Base-by-base conservation (phyloP, 2,329 filamentous ascomycete genomes). In the Colletotrichum cuscutae region DNA sequence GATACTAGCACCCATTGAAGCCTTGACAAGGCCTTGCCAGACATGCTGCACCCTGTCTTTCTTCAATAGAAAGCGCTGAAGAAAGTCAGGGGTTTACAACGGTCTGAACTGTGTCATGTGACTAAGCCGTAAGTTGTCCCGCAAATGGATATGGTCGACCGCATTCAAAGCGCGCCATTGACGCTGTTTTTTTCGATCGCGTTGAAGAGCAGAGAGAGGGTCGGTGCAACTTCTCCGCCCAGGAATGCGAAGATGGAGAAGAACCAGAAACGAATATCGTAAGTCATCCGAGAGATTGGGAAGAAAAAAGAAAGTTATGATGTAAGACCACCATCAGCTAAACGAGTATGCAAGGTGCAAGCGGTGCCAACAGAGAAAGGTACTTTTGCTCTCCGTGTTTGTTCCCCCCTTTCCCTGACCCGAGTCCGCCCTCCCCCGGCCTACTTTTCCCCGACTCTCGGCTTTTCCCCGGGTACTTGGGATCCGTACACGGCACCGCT, bases 361-460 rank as follows among this genome's bases (percentile, higher is more conserved):
- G 49, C 68, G 64, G 8, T 71, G 68, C 28, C 68, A 71, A 35
- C 68, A 71, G 64, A 68, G 68, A 62, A 68, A 71, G 68, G 68
- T 71, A 67, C 46, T 11, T 53, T 53, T 2, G 53, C 49, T 58
- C 12, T 53, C 11, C 2, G 56, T 28, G 13, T 22, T 61, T n/a
- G 22, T 22, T 11, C 11, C 22, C 56, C 68, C 37, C 22, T n/a
- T 32, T 58, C 8, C 12, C 53, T 60, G 5, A 19, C 42, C 42
- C 19, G 7, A 46, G 19, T 4, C 42, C 42, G 15, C 42, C 6
- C 42, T n/a, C 8, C 19, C 42, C 42, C 42, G 42, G 42, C 19
- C 42, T 49, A n/a, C 42, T 49, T 49, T 49, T 3, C 37, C 42
- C 15, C 42, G 19, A 9, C 7, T 49, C 8, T 19, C 19, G 42